Evolutionary conservation across 1,284 basidiomycete species (phyloP), one percentile per base, ranked within the genome.

Genomic region (Cryptococcus sp.): DNA sequence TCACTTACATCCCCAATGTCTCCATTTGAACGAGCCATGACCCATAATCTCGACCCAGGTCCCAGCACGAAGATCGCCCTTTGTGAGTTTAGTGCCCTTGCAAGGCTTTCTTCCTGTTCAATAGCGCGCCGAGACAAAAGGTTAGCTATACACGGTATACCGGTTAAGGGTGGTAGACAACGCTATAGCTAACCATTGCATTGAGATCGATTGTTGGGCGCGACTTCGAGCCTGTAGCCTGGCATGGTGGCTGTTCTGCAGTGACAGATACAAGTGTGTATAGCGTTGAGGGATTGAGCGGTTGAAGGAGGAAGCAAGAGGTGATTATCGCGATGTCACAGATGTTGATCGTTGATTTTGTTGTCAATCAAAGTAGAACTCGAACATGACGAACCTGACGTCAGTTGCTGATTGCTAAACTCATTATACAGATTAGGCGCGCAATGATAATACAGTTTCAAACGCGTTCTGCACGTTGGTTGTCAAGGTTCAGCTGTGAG

Each of bases 31-130:
- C 59, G 75, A 82, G 1, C 85, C 85, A 65, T 85, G 83, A 52
- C 89, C 92, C 45, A 44, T 80, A 68, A 92, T 81, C 62, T 92
- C 89, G 54, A 91, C 86, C 54, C 90, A 69, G n/a, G 84, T 83
- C 26, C 90, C 92, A 38, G 91, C 73, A 23, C 91, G 83, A 41
- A 95, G 73, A 41, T 82, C 80, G 55, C 86, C 89, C 78, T 94
- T 94, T 4, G 58, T 68, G 63, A 95, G 88, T 47, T 82, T 69
- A 22, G 86, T 89, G 46, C 90, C 90, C 84, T 72, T 67, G 78
- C 91, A 95, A 59, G 92, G 92, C 77, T 89, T 89, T 48, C 85
- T 84, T 39, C 91, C 91, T 88, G 73, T 29, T 23, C 51, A 62
- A 50, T 51, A n/a, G 22, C 34, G 34, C 62, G 26, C 43, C 52